Evolutionary conservation across 257 asterid species (phyloP), one percentile per base, ranked within the genome.

Genomic region (Gynochthodes officinalis): DNA sequence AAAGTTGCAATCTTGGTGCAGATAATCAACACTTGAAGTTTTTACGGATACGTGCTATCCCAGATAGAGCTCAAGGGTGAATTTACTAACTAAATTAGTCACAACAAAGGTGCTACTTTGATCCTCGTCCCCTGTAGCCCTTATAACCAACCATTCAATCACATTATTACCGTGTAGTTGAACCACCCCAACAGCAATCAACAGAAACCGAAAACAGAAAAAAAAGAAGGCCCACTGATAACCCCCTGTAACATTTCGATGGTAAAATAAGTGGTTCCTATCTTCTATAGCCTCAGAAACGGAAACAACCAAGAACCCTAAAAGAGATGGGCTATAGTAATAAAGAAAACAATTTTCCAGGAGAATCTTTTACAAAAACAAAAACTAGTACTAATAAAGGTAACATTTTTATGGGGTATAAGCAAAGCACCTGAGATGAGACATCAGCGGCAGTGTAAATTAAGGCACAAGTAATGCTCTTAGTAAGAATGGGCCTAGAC

Each of bases 401-500:
- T 19, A 18, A 54, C 28, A 0, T 21, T 21, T n/a, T 64, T 53
- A 18, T 28, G 25, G 64, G n/a, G n/a, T n/a, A 53, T 14, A n/a
- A 37, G 30, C 23, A 18, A 37, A 71, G 5, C 23, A 91, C 98
- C 98, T 93, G 98, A 0, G 99, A 86, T 52, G 99, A 86, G 18
- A 88, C 48, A 69, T 92, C 99, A 55, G 98, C 97, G 21, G 95
- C 96, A 16, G 91, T 74, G 79, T 92, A 87, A 39, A 95, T 92
- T 65, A 90, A 71, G 14, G 92, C 86, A 67, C 93, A 78, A 44
- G 99, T 91, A 69, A 84, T 63, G 84, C 92, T 84, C 80, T 94
- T 94, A 32, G 98, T 94, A 72, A 86, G 70, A 79, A 94, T 48
- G 70, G 99, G 98, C 15, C 88, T 86, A 55, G 88, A 76, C 71